Base-by-base conservation (phyloP, 106 monocot genomes). In the Ottelia alismoides region DNA sequence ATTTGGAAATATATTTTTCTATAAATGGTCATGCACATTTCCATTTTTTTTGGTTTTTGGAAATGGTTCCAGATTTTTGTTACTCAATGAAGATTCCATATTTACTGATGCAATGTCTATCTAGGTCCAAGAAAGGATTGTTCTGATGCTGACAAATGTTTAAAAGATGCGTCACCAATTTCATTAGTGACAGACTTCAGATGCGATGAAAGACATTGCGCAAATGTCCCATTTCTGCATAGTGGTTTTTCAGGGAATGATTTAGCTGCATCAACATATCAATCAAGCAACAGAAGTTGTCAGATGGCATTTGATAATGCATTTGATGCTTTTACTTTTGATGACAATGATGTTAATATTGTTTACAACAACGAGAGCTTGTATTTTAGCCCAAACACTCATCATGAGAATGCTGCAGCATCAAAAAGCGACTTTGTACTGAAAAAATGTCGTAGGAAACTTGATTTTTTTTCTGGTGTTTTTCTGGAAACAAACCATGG, bases 361-460 rank as follows among this genome's bases (percentile, higher is more conserved):
- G 59, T 14, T 64, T 52, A 24, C 30, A 2, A 9, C 5, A 17
- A 10, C 47, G 40, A 26, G 14, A 64, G 18, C 54, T 28, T 25
- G 21, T 28, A 22, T 25, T 10, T 28, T 18, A 43, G 22, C 16
- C 23, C 14, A 16, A 1, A 22, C 28, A 18, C 12, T 65, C 43
- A 28, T 52, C 56, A 56, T 14, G 53, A 69, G 28, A 44, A 48
- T 40, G 27, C 23, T 58, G 24, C 43, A 45, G 19, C 30, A 24
- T 63, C 20, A 26, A 29, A 7, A 20, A 44, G 45, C 20, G 49
- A 54, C 19, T 49, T 64, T 55, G 46, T 31, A 6, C 46, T 65
- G 57, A 64, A 64, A 71, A 68, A 65, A 65, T 70, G 66, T 57
- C 59, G 47, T 1, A 52, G 29, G 29, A 58, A 45, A 9, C 23